Conservation (phyloP, 495 filamentous ascomycete genomes). For the Schizothecium vesticola region DNA sequence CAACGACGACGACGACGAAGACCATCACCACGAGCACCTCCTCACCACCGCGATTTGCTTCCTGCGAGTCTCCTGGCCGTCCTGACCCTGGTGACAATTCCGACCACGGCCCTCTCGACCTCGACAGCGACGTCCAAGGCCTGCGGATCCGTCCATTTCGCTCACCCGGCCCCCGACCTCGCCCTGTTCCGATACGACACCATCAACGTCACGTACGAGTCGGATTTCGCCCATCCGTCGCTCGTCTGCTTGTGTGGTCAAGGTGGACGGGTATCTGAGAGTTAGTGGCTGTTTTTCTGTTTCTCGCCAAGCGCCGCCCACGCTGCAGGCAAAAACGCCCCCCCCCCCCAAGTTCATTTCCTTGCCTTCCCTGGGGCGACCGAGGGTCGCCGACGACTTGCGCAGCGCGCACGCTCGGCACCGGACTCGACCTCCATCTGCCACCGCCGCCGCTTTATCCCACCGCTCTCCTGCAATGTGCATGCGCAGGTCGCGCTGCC, state of each 20-base stretch:
- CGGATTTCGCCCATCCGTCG: conserved; percentile 18
- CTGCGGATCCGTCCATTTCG: conserved; percentile 15
- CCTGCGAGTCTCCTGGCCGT: not conserved
- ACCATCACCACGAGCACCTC: not conserved
- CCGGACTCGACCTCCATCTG: not conserved
- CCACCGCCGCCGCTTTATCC: not conserved
- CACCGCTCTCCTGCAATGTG: conserved; percentile 1
- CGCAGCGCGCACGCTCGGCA: not conserved
- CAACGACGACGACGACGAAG: not conserved
- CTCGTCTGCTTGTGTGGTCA: conserved; percentile 26
- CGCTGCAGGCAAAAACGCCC: not conserved
- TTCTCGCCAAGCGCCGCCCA: not conserved
- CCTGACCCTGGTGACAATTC: not conserved
- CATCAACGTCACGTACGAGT: conserved; percentile 26
- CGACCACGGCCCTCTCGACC: not conserved
- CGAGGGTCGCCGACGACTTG: not conserved
- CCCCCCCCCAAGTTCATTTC: not conserved
- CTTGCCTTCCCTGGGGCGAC: not conserved
- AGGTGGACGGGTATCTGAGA: conserved; percentile 13
- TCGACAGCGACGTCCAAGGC: not conserved
- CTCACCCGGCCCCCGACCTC: conserved; percentile 13
- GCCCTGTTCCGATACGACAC: conserved; percentile 20
- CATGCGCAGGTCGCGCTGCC: not conserved
- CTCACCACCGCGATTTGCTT: not conserved
- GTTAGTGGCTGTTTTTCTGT: conserved; percentile 13